These are phyloP conservation scores for Dendrobium catenatum DNA, from an alignment of 106 monocot species.

Conservation along the genomic window DNA sequence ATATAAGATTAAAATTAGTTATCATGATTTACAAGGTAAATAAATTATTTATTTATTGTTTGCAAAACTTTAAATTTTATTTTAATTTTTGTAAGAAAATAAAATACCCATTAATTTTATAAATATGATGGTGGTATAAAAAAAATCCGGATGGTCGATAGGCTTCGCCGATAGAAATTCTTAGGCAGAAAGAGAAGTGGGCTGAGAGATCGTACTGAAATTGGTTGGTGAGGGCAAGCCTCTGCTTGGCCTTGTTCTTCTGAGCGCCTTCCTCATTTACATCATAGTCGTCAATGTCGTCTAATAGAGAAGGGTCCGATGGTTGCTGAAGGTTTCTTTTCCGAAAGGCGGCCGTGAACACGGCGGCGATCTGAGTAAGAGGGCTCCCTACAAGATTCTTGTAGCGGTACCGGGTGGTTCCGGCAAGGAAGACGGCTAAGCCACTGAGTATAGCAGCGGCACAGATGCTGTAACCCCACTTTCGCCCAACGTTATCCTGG, in stretches of 20 bases:
- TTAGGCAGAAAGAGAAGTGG: not conserved
- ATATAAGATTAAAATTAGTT: too few species aligned
- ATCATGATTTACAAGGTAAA: too few species aligned
- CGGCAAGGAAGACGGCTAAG: constrained; percentile 30
- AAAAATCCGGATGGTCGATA: too few species aligned
- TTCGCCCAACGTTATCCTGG: constrained; percentile 46
- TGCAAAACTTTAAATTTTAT: too few species aligned
- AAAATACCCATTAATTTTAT: too few species aligned
- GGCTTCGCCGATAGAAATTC: too few species aligned
- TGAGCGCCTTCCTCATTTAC: not conserved
- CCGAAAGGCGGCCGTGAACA: constrained; percentile 29
- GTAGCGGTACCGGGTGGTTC: constrained; percentile 40
- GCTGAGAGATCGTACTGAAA: constrained; percentile 9
- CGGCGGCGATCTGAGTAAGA: constrained; percentile 49
- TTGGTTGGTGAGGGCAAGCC: constrained; percentile 12
- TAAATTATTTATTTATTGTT: too few species aligned
- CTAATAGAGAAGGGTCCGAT: constrained; percentile 24
- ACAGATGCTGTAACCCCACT: constrained; percentile 58
- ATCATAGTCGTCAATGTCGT: not conserved
- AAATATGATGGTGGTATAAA: too few species aligned
- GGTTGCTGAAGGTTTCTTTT: constrained; percentile 37
- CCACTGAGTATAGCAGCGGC: constrained; percentile 41
- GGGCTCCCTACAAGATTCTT: constrained; percentile 65
- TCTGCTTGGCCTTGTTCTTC: constrained; percentile 9
- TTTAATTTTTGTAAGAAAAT: too few species aligned